Percentiles rank a stretch among this genome's conserved stretches.
These are phyloP conservation scores for Boletus mariae DNA, from an alignment of 1,284 basidiomycete genomes.

Conservation along the genomic window DNA sequence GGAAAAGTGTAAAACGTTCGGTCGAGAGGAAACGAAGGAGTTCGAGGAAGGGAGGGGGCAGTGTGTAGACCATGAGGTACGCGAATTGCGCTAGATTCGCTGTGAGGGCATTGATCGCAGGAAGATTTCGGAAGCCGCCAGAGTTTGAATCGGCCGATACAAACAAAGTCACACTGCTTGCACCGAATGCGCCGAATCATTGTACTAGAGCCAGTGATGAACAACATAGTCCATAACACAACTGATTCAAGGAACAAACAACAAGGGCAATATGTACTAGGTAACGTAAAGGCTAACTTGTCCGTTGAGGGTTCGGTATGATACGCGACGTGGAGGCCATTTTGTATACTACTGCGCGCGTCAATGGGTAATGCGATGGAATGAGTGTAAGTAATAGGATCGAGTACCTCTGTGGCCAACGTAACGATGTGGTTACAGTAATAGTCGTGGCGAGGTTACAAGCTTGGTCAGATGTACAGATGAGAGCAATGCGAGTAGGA, in stretches of 20 bases:
- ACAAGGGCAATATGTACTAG: slow-evolving; percentile 3
- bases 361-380: neutral
- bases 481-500: slow-evolving; percentile 6
- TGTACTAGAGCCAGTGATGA: neutral
- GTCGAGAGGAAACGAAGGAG: neutral
- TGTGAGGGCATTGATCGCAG: slow-evolving; percentile 19
- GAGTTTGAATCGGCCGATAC: slow-evolving; percentile 13
- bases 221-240: slow-evolving; percentile 2
- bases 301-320: neutral
- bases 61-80: slow-evolving; percentile 17
- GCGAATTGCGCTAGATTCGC: slow-evolving; percentile 22
- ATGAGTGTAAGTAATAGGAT: neutral
- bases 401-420: neutral
- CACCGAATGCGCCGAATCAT: slow-evolving; percentile 14
- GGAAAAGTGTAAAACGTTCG: neutral
- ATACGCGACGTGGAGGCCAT: neutral
- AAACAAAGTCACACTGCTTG: neutral
- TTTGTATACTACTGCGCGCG: neutral
- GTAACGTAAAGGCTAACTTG: neutral
- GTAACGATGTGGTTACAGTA: neutral
- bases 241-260: neutral
- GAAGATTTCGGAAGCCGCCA: slow-evolving; percentile 2
- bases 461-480: slow-evolving; percentile 1
- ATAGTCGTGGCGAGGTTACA: slow-evolving; percentile 7
- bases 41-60: neutral